These are phyloP conservation scores for Cenchrus fungigraminus DNA, from an alignment of 176 grass and related monocot species.

Conservation along the genomic window DNA sequence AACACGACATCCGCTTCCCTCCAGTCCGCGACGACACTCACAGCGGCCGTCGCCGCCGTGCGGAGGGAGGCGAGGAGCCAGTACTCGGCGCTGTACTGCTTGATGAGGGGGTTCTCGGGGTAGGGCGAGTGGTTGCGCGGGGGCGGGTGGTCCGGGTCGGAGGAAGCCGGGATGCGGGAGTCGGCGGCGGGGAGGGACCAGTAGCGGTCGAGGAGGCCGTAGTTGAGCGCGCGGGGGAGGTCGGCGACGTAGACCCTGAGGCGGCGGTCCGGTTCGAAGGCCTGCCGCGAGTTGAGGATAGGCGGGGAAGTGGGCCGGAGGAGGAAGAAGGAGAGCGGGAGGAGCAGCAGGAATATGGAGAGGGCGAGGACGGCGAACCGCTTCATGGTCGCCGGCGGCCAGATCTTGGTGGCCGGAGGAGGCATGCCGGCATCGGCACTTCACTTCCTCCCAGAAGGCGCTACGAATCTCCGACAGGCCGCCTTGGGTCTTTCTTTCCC, in stretches of 20 bases:
- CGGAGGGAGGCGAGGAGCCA: constrained; percentile 80
- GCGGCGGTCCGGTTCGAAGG: constrained; percentile 6
- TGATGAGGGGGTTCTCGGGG: constrained; percentile 70
- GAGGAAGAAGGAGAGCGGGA: constrained; percentile 50
- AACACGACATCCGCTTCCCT: constrained; percentile 80
- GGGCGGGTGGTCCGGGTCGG: constrained; percentile 46
- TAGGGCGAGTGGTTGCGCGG: constrained; percentile 46
- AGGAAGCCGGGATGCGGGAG: constrained; percentile 73
- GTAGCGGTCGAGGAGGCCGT: constrained; percentile 85
- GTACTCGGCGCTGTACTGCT: constrained; percentile 95
- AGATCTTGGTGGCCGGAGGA: constrained; percentile 36
- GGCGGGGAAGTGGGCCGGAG: constrained; percentile 25
- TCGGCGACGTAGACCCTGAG: constrained; percentile 81
- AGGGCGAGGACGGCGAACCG: constrained; percentile 37
- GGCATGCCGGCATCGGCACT: not conserved
- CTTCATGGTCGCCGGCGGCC: constrained; percentile 37
- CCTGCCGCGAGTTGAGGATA: not conserved
- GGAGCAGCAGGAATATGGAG: constrained; percentile 38
- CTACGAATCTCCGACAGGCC: not conserved
- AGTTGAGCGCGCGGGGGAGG: constrained; percentile 74
- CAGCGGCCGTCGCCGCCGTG: constrained; percentile 9
- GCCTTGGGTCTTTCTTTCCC: not conserved
- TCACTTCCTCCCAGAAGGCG: not conserved
- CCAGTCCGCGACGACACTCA: constrained; percentile 67
- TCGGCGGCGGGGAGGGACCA: constrained; percentile 73